Conservation (phyloP, 768 basidiomycete species). For the Nidularia sp. region DNA sequence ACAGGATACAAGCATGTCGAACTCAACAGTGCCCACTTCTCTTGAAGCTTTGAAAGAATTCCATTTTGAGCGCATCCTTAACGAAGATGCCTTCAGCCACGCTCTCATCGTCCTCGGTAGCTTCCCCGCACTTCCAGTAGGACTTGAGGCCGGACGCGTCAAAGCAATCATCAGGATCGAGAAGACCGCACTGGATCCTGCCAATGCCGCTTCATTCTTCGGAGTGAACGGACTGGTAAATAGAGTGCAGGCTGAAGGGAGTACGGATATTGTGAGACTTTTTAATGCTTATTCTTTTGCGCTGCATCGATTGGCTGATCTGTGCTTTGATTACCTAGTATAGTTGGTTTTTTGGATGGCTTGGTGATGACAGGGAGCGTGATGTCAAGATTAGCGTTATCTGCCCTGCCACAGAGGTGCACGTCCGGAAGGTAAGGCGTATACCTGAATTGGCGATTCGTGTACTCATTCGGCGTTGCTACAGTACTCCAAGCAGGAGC, state of each 20-base stretch:
- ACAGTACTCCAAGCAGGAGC: slow-evolving; percentile 75
- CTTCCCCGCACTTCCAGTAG: slow-evolving; percentile 28
- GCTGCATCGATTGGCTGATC: not conserved
- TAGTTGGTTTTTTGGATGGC: slow-evolving; percentile 75
- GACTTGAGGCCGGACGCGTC: slow-evolving; percentile 10
- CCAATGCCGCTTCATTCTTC: slow-evolving; percentile 32
- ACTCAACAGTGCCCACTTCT: slow-evolving; percentile 24
- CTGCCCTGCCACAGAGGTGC: slow-evolving; percentile 85
- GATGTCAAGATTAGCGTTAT: slow-evolving; percentile 86
- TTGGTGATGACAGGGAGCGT: slow-evolving; percentile 35
- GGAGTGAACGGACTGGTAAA: slow-evolving; percentile 29
- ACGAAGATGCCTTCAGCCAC: slow-evolving; percentile 62
- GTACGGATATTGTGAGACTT: slow-evolving; percentile 62
- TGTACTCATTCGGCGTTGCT: not conserved
- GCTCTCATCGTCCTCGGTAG: slow-evolving; percentile 67
- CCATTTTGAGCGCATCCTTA: slow-evolving; percentile 48
- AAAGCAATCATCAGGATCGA: slow-evolving; percentile 74
- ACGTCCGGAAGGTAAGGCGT: slow-evolving; percentile 70
- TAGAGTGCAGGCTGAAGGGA: slow-evolving; percentile 44
- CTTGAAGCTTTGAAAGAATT: slow-evolving; percentile 42
- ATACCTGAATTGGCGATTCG: too few species aligned
- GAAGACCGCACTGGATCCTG: slow-evolving; percentile 61
- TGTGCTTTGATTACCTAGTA: slow-evolving; percentile 46
- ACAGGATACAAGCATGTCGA: slow-evolving; percentile 19
- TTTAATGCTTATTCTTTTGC: not conserved